These are phyloP conservation scores for Quercus aquifolioides DNA, from an alignment of 306 rosid genomes.

Conservation along the genomic window DNA sequence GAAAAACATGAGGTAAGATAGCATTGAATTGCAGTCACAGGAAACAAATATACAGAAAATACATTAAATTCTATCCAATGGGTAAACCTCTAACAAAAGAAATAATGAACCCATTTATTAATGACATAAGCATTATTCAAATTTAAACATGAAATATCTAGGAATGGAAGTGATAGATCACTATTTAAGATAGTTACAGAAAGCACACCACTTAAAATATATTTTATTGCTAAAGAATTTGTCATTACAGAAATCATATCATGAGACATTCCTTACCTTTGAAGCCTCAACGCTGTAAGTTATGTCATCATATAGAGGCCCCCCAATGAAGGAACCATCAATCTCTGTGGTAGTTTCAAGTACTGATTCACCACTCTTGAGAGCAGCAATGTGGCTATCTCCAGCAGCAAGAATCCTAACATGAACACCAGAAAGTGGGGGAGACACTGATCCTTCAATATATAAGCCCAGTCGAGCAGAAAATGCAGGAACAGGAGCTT, in stretches of 20 bases:
- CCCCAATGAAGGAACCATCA: slow-evolving; percentile 76
- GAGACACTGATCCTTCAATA: slow-evolving; percentile 84
- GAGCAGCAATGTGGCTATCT: slow-evolving; percentile 58
- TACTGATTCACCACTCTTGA: slow-evolving; percentile 68
- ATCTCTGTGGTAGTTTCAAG: slow-evolving; percentile 71
- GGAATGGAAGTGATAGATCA: neutral
- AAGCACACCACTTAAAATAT: slow-evolving; percentile 7
- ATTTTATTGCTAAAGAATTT: slow-evolving; percentile 6
- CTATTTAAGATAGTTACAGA: slow-evolving; percentile 5
- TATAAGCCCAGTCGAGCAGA: slow-evolving; percentile 72
- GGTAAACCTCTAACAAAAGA: neutral
- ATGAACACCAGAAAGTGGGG: slow-evolving; percentile 78
- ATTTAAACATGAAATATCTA: neutral
- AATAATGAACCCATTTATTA: neutral
- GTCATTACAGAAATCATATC: slow-evolving; percentile 1
- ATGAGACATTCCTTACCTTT: slow-evolving; percentile 53
- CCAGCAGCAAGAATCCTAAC: slow-evolving; percentile 72
- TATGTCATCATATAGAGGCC: slow-evolving; percentile 87
- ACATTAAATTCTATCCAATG: neutral
- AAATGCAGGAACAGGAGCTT: slow-evolving; percentile 68
- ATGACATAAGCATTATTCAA: neutral
- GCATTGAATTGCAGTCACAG: slow-evolving; percentile 22
- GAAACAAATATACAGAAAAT: neutral
- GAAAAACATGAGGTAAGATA: slow-evolving; percentile 14
- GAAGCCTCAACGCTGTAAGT: slow-evolving; percentile 71